Conservation (phyloP, 306 rosid genomes). For the Alnus rubra region DNA sequence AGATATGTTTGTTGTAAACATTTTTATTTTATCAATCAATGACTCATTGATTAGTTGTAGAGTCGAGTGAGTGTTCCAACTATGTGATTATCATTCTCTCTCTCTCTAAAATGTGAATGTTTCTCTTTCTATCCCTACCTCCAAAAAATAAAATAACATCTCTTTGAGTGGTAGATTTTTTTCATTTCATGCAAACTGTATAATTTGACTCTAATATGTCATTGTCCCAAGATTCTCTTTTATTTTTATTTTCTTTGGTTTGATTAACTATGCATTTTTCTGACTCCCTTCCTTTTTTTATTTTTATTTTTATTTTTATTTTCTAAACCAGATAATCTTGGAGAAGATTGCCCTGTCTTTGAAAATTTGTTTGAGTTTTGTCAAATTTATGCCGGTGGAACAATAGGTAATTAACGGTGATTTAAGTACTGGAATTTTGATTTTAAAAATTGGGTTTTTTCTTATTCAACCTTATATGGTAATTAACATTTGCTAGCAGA, state of each 20-base stretch:
- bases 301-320: slow-evolving; percentile 3
- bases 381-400: slow-evolving; percentile 97
- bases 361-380: slow-evolving; percentile 97
- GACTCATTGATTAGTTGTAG: not conserved
- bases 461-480: slow-evolving; percentile 22
- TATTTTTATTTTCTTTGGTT: not conserved
- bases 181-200: not conserved
- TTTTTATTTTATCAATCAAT: not conserved
- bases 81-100: not conserved
- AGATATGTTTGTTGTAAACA: no score
- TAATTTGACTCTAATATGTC: not conserved
- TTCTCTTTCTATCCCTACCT: not conserved
- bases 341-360: slow-evolving; percentile 98
- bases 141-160: not conserved
- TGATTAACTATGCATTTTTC: slow-evolving; percentile 17
- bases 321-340: slow-evolving; percentile 74
- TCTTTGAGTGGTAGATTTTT: not conserved
- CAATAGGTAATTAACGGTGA: slow-evolving; percentile 59
- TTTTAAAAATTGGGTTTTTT: slow-evolving; percentile 13
- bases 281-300: slow-evolving; percentile 8
- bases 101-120: not conserved
- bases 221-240: not conserved
- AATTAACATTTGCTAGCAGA: slow-evolving; percentile 49
- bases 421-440: slow-evolving; percentile 9
- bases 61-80: not conserved